Conservation (phyloP, 2,329 filamentous ascomycete genomes). For the Phoma sp. region DNA sequence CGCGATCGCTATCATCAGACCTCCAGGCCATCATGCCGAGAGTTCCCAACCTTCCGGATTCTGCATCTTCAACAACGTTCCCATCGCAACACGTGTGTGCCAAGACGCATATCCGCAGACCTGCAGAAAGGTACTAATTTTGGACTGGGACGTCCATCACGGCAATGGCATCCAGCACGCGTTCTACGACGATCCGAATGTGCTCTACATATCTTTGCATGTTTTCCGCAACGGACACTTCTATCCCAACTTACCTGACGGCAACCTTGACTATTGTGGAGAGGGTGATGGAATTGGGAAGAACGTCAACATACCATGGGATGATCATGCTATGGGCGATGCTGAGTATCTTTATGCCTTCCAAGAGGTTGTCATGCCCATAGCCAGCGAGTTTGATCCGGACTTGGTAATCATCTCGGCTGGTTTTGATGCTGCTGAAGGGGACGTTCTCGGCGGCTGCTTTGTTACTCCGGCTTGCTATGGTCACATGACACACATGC, state of each 20-base stretch:
- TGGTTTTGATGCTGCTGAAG: conserved; percentile 93
- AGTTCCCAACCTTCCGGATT: conserved; percentile 87
- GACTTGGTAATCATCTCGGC: conserved; percentile 95
- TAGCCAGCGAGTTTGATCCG: conserved; percentile 89
- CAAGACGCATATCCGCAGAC: conserved; percentile 78
- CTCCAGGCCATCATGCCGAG: conserved; percentile 95
- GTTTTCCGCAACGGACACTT: conserved; percentile 84
- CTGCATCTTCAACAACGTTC: conserved; percentile 97
- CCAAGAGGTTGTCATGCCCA: conserved; percentile 94
- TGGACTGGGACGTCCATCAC: conserved; percentile 85
- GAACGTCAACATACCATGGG: conserved; percentile 76
- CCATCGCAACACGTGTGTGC: conserved; percentile 87
- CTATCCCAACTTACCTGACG: conserved; percentile 73
- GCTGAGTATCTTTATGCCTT: conserved; percentile 97
- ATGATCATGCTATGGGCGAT: conserved; percentile 80
- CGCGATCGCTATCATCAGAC: conserved; percentile 91
- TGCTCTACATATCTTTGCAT: conserved; percentile 94
- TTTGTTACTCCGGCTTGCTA: conserved; percentile 92
- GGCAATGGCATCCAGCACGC: conserved; percentile 96
- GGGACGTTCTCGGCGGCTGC: conserved; percentile 90
- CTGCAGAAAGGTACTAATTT: conserved; percentile 87
- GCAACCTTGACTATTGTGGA: conserved; percentile 66
- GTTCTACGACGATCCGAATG: conserved; percentile 92
- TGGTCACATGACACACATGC: conserved; percentile 98
- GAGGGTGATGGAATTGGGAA: conserved; percentile 63